These are phyloP conservation scores for Obba rivulosa DNA, from an alignment of 768 basidiomycete species.

Conservation along the genomic window DNA sequence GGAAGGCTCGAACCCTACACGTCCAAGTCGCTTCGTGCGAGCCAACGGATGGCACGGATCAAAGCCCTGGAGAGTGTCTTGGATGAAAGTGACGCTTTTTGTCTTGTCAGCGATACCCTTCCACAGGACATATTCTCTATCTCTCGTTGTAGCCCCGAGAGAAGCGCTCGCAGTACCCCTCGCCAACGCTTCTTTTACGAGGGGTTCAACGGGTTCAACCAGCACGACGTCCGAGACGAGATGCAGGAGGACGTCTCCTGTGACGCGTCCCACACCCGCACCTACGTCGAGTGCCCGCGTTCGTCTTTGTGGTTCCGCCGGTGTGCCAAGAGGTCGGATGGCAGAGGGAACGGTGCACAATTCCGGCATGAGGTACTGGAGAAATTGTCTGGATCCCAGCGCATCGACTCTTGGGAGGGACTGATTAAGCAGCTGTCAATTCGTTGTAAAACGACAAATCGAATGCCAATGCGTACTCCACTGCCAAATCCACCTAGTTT, in stretches of 20 bases:
- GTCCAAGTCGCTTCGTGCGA: constrained; percentile 48
- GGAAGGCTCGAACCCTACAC: constrained; percentile 56
- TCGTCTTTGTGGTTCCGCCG: constrained; percentile 28
- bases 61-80: constrained; percentile 74
- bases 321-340: constrained; percentile 43
- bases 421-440: constrained; percentile 31
- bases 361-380: constrained; percentile 75
- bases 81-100: constrained; percentile 76
- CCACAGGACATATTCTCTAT: constrained; percentile 38
- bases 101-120: constrained; percentile 55
- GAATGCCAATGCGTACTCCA: constrained; percentile 31
- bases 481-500: constrained; percentile 49
- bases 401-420: constrained; percentile 88
- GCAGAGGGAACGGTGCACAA: constrained; percentile 76
- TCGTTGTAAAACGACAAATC: not conserved
- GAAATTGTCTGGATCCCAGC: constrained; percentile 83
- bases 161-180: constrained; percentile 26
- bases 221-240: constrained; percentile 84
- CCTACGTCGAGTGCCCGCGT: constrained; percentile 87
- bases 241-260: constrained; percentile 81
- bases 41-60: constrained; percentile 55
- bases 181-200: constrained; percentile 66
- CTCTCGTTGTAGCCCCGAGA: constrained; percentile 22
- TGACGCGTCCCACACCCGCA: constrained; percentile 92
- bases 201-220: constrained; percentile 79